Conservation (phyloP, 1,284 basidiomycete genomes). For the Sphagnurus paluster region DNA sequence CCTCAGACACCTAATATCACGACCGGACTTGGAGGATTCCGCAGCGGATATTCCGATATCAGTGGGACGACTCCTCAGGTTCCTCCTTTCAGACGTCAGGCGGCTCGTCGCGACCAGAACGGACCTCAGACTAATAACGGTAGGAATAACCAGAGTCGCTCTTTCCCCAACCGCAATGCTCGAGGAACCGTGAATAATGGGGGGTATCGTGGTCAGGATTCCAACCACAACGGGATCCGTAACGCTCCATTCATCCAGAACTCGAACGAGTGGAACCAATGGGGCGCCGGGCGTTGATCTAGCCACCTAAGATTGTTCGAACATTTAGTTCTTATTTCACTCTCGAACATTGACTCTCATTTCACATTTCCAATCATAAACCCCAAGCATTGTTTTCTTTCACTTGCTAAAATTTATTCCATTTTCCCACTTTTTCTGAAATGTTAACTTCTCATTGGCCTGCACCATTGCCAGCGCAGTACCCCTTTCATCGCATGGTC, state of each 20-base stretch:
- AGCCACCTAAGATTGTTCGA: neutral
- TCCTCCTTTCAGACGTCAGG: constrained; percentile 18
- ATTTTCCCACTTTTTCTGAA: constrained; percentile 12
- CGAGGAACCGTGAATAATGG: constrained; percentile 20
- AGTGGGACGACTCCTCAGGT: constrained; percentile 11
- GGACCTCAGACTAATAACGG: constrained; percentile 19
- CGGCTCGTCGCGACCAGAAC: constrained; percentile 22
- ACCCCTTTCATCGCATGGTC: constrained; percentile 2
- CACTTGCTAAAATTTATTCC: constrained; percentile 13
- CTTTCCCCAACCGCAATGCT: constrained; percentile 22
- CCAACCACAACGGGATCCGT: constrained; percentile 6
- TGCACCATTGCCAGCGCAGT: constrained; percentile 3
- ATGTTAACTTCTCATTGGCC: constrained; percentile 11
- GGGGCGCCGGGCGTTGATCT: constrained; percentile 23
- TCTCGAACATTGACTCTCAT: constrained; percentile 11
- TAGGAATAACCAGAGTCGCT: constrained; percentile 23
- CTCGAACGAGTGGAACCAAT: constrained; percentile 29
- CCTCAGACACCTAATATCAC: constrained; percentile 10
- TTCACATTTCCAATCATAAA: constrained; percentile 12
- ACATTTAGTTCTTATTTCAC: constrained; percentile 13
- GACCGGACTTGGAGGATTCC: constrained; percentile 12
- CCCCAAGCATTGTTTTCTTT: constrained; percentile 1
- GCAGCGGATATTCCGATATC: constrained; percentile 21
- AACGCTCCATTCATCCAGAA: constrained; percentile 18
- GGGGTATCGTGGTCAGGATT: constrained; percentile 16